phyloP scores from a whole-genome alignment of 345 rosid genomes.

The Raphanus sativus region DNA sequence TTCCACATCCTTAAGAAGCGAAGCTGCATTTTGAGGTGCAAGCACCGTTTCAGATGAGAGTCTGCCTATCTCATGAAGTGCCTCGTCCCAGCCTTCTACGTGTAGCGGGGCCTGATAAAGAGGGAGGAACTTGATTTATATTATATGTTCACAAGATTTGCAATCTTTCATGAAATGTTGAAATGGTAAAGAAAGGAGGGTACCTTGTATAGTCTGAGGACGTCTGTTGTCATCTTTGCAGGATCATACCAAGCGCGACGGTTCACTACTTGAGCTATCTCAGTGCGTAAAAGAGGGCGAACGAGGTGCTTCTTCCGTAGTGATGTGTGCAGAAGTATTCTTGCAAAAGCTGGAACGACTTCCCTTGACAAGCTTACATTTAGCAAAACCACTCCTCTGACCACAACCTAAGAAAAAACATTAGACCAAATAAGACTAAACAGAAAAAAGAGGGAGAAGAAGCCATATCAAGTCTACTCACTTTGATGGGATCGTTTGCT shows the following conservation, averaged over 20 bases:
- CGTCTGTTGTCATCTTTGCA: constrained; percentile 70
- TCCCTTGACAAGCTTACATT: constrained; percentile 79
- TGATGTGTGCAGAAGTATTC: constrained; percentile 77
- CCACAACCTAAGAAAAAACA: constrained; percentile 42
- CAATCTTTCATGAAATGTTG: no score
- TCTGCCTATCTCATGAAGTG: constrained; percentile 79
- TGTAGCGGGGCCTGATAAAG: constrained; percentile 61
- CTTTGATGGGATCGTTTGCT: constrained; percentile 53
- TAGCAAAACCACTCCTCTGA: constrained; percentile 66
- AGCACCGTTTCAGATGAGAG: constrained; percentile 72
- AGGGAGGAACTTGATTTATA: no score
- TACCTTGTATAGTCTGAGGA: constrained; percentile 78
- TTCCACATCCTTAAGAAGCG: constrained; percentile 59
- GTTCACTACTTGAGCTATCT: constrained; percentile 81
- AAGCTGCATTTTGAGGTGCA: constrained; percentile 49
- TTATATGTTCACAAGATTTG: no score
- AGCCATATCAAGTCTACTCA: constrained; percentile 36
- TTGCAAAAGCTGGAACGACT: constrained; percentile 86
- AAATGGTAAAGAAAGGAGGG: not conserved
- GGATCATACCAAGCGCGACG: constrained; percentile 90
- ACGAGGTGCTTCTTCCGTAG: constrained; percentile 90
- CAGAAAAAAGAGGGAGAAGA: not conserved
- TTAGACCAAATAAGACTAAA: constrained; percentile 1
- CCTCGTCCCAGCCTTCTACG: constrained; percentile 90
- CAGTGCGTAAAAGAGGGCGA: constrained; percentile 72